These are phyloP conservation scores for Coemansia sp. DNA, from an alignment of 192 early-diverging fungal species.

Conservation along the genomic window DNA sequence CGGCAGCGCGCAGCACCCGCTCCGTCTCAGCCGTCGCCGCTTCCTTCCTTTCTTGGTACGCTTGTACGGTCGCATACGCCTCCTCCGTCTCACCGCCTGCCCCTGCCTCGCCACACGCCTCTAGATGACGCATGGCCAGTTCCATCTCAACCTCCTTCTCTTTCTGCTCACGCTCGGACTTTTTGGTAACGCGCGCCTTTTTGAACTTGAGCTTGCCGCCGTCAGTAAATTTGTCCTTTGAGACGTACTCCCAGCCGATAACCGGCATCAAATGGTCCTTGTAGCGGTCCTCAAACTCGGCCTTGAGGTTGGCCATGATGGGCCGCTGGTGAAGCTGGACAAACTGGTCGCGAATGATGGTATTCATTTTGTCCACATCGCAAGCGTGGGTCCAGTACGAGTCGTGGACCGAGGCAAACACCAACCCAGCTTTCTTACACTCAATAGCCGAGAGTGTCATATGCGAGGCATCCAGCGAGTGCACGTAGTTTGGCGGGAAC, in stretches of 20 bases:
- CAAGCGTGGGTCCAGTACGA: conserved; percentile 97
- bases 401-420: conserved; percentile 96
- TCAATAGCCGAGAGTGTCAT: conserved; percentile 93
- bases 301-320: conserved; percentile 79
- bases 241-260: conserved; percentile 51
- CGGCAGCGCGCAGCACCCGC: neutral
- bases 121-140: conserved; percentile 26
- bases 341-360: conserved; percentile 86
- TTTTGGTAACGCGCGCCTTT: conserved; percentile 3
- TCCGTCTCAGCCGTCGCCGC: neutral
- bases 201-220: conserved; percentile 11
- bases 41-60: neutral
- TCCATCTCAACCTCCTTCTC: conserved; percentile 24
- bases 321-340: conserved; percentile 79
- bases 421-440: conserved; percentile 74
- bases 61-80: neutral
- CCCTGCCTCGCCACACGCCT: conserved; percentile 6
- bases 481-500: conserved; percentile 99
- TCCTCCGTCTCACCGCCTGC: neutral
- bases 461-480: conserved; percentile 95
- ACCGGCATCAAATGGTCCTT: conserved; percentile 67
- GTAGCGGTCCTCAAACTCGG: conserved; percentile 85
- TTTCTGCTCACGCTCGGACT: neutral
- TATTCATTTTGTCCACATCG: conserved; percentile 84
- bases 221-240: conserved; percentile 8